These are phyloP conservation scores for Xylaria grammica DNA, from an alignment of 495 filamentous ascomycete species.

Conservation along the genomic window DNA sequence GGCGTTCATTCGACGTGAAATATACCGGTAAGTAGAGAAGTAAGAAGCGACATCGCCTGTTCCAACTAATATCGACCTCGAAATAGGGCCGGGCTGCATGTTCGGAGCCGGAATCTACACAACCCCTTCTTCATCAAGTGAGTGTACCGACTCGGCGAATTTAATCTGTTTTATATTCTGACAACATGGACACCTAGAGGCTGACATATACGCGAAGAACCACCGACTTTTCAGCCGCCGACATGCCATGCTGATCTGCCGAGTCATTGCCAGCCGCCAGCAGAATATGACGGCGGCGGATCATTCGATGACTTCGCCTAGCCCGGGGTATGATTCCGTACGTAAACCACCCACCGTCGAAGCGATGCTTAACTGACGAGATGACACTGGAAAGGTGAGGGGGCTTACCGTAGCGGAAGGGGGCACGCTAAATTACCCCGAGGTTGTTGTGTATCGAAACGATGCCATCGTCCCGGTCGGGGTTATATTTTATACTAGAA, in stretches of 20 bases:
- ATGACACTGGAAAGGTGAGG: slow-evolving; percentile 2
- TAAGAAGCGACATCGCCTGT: neutral
- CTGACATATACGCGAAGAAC: slow-evolving; percentile 1
- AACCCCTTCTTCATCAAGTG: slow-evolving; percentile 3
- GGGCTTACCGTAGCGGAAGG: slow-evolving; percentile 2
- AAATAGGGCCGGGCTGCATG: neutral
- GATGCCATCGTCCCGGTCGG: slow-evolving; percentile 3
- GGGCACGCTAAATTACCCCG: neutral
- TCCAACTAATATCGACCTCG: slow-evolving; percentile 2
- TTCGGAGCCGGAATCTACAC: neutral
- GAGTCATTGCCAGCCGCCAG: neutral
- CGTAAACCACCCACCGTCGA: neutral
- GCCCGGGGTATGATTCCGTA: slow-evolving; percentile 6
- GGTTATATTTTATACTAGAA: slow-evolving; percentile 1
- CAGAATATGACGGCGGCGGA: neutral
- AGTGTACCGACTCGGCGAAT: neutral
- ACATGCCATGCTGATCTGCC: slow-evolving; percentile 2
- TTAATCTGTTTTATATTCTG: neutral
- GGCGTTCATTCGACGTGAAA: slow-evolving; percentile 2
- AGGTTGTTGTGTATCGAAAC: slow-evolving; percentile 8
- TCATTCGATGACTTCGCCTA: neutral
- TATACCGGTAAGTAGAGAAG: neutral
- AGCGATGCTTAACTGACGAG: neutral
- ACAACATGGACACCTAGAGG: neutral
- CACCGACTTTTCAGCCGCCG: neutral